Evolutionary conservation across 495 filamentous ascomycete species (phyloP).

Genomic region (Penicillium coffeae): DNA sequence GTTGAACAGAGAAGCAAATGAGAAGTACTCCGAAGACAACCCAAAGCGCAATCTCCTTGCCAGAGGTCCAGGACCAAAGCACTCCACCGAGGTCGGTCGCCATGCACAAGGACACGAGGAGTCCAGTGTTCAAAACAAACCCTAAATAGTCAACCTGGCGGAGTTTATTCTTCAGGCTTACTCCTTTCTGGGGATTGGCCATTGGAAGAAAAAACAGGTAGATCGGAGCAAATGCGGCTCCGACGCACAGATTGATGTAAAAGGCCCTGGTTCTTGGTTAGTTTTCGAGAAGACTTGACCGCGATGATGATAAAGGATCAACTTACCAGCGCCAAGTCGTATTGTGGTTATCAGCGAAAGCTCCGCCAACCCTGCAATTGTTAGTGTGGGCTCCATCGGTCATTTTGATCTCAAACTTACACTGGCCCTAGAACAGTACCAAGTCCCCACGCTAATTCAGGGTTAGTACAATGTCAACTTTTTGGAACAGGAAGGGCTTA

Average conservation of each 20-base stretch:
- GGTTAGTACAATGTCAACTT: neutral
- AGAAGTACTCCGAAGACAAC: conserved; percentile 50
- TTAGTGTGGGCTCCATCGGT: neutral
- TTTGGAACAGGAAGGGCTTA: neutral
- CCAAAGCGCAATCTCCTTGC: conserved; percentile 51
- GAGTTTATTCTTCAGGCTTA: conserved; percentile 30
- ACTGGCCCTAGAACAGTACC: conserved; percentile 50
- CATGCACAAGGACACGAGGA: conserved; percentile 42
- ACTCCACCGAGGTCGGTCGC: conserved; percentile 54
- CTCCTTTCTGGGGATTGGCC: conserved; percentile 40
- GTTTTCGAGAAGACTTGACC: no score
- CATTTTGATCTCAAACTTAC: conserved; percentile 2
- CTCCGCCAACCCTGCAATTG: conserved; percentile 48
- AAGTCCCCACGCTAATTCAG: conserved; percentile 37
- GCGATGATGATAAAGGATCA: no score
- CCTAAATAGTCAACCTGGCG: conserved; percentile 34
- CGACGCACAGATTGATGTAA: conserved; percentile 66
- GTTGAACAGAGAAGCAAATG: conserved; percentile 46
- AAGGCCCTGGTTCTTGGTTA: no score
- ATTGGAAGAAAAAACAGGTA: conserved; percentile 54
- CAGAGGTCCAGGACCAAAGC: conserved; percentile 49
- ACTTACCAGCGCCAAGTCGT: conserved; percentile 56
- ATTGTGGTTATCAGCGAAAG: conserved; percentile 43
- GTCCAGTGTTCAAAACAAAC: conserved; percentile 34
- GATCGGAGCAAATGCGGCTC: conserved; percentile 47